Base-by-base conservation (phyloP, 2,329 filamentous ascomycete genomes). In the Scedosporium dehoogii region DNA sequence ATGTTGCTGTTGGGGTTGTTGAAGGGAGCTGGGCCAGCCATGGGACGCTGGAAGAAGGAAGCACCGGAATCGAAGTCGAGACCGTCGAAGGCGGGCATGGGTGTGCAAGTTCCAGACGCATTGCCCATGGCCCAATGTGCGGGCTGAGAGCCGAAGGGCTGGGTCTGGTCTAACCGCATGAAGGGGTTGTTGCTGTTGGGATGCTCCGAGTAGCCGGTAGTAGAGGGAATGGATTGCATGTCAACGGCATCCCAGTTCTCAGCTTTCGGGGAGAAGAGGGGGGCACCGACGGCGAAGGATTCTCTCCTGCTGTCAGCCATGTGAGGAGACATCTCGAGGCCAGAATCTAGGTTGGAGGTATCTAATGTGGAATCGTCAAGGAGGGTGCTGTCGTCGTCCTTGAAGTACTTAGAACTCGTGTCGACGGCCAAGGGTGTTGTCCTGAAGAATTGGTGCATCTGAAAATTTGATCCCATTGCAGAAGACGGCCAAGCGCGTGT, bases 51-150 rank as follows among this genome's bases (percentile, higher is more conserved):
- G 71, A 85, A 85, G 68, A 85, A 72, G 64, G 79, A 76, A 46
- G 78, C 71, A 67, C 77, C 73, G 68, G 77, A 72, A 67, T 87
- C 83, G 69, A 82, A 87, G 23, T 84, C 82, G 41, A 85, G 74
- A 58, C 85, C 82, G 69, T 90, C 87, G 55, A 74, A 71, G 61
- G 85, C 79, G 65, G 85, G 86, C 65, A 91, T 85, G 16, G 89
- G 88, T 6, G 90, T 93, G 73, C 85, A 88, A 65, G 90, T 84
- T 60, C 85, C 88, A 27, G 89, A 89, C 68, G 78, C 79, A 59
- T 81, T 81, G 68, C 85, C 81, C 72, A 87, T 81, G 59, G 85
- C 78, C 89, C 89, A 92, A 65, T 78, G 71, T 66, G 75, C 75
- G 56, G 70, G 71, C 44, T 76, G 74, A 61, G 74, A 71, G 59